Evolutionary conservation across 2,329 filamentous ascomycete species (phyloP), one percentile per base, ranked within the genome.

Genomic region (Exophiala oligosperma): DNA sequence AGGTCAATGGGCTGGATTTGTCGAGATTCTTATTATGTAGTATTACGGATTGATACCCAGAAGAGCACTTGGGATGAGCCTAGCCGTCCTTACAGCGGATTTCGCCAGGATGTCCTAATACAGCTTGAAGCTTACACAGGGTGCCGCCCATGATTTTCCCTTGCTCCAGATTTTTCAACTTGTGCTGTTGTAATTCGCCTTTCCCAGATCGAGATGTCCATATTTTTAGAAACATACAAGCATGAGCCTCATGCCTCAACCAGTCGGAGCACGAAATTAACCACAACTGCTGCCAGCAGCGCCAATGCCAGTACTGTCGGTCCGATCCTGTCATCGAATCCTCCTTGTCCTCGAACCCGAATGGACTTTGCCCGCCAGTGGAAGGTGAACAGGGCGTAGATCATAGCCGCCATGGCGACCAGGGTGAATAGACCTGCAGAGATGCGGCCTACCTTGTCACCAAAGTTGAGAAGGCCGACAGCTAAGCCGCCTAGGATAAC

Each of bases 301-400:
- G 93, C 89, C 68, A 97, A 83, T 49, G 93, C 91, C 74, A 99
- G 76, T 52, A 97, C 84, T 0, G 92, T 97, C 4, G 94, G 94
- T 6, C 94, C 94, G 69, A 96, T 92, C 43, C 92, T 85, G 79
- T 99, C 94, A 73, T 99, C 94, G 72, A 99, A 97, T 23, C 94
- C 94, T 54, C 91, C 91, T 80, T 97, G 92, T 7, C 94, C 94
- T 64, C 93, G 84, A 76, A 90, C 84, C 57, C 94, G 81, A 71
- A 99, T 99, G 65, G 90, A 95, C 75, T 90, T 92, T 26, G 94
- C 94, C 63, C 94, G 83, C 94, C 94, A 99, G 74, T 99, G 94
- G 77, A 97, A 99, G 32, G 93, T 97, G 61, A 91, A 83, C 9
- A 99, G 80, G 4, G 94, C 94, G 74, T 99, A 99, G 43, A 96